Evolutionary conservation across 2,329 filamentous ascomycete species (phyloP).

Genomic region (Metarhizium humberi): DNA sequence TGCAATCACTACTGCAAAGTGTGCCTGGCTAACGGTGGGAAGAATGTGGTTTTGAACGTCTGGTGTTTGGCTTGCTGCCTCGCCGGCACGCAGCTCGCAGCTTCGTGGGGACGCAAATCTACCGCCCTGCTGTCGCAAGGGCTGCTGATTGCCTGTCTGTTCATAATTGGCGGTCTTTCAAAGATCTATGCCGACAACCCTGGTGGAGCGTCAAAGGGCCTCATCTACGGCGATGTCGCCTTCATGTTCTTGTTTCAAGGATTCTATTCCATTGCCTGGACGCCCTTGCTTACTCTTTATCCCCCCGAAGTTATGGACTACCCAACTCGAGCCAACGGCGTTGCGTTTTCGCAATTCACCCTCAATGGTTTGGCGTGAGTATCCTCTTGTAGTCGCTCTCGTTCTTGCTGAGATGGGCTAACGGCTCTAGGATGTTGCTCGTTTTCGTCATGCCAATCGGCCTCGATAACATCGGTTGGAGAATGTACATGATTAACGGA

Average conservation of each 20-base stretch:
- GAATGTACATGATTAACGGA: slow-evolving; percentile 15
- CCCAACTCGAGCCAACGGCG: slow-evolving; percentile 17
- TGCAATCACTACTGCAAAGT: too few relatives aligned
- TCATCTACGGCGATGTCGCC: slow-evolving; percentile 26
- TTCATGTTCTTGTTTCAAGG: slow-evolving; percentile 20
- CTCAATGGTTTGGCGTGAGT: slow-evolving; percentile 9
- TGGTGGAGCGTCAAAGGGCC: slow-evolving; percentile 4
- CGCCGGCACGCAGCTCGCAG: slow-evolving; percentile 31
- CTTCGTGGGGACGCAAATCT: slow-evolving; percentile 33
- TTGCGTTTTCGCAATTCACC: slow-evolving; percentile 20
- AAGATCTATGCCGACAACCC: slow-evolving; percentile 20
- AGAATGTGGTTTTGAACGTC: slow-evolving; percentile 41
- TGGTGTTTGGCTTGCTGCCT: slow-evolving; percentile 36
- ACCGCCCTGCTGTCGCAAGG: slow-evolving; percentile 29
- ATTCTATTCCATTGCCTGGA: slow-evolving; percentile 19
- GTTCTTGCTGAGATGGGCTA: background rate
- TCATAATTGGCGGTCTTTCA: slow-evolving; percentile 23
- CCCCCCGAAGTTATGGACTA: slow-evolving; percentile 20
- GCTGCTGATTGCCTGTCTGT: slow-evolving; percentile 30
- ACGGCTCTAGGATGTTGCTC: slow-evolving; percentile 5
- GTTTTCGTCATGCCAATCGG: slow-evolving; percentile 15
- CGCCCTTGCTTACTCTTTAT: slow-evolving; percentile 16
- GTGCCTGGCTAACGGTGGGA: slow-evolving; percentile 5
- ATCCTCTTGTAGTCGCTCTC: background rate
- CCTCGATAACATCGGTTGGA: slow-evolving; percentile 16